A percentile compares a stretch with the other conserved stretches of the same genome.
Conservation (phyloP, 2,329 filamentous ascomycete genomes). For the Zelopaecilomyces penicillatus region DNA sequence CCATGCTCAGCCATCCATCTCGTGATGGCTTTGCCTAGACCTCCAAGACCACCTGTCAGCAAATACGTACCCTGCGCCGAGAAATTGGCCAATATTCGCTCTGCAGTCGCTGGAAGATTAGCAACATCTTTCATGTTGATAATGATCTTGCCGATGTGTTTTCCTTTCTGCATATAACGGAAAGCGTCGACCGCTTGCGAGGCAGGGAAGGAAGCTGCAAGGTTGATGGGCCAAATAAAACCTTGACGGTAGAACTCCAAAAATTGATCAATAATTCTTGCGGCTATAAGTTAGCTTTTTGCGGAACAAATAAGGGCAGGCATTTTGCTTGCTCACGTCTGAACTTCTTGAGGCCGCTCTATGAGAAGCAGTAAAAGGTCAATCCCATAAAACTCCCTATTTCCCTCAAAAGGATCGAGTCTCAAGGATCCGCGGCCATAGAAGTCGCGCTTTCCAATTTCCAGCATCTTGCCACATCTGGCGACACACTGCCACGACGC, state of each 20-base stretch:
- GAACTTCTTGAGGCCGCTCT: neutral
- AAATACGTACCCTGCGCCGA: conserved; percentile 11
- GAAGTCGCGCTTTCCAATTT: conserved; percentile 38
- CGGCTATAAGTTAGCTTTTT: neutral
- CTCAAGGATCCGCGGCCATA: conserved; percentile 30
- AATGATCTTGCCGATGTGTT: conserved; percentile 25
- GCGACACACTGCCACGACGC: conserved; percentile 37
- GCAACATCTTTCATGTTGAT: conserved; percentile 6
- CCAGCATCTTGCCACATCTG: conserved; percentile 34
- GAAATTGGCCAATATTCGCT: neutral
- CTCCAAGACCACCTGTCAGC: conserved; percentile 18
- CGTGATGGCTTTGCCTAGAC: conserved; percentile 14
- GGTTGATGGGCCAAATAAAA: conserved; percentile 9
- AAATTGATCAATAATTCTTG: too few species aligned
- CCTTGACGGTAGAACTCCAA: neutral
- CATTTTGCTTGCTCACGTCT: too few species aligned
- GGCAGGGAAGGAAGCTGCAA: conserved; percentile 13
- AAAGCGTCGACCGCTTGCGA: conserved; percentile 28
- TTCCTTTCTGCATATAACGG: conserved; percentile 29
- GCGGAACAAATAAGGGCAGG: too few species aligned
- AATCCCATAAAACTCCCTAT: conserved; percentile 25
- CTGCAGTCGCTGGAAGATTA: neutral
- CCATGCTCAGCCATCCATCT: conserved; percentile 18
- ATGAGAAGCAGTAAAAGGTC: conserved; percentile 16
- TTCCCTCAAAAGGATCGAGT: conserved; percentile 35